Evolutionary conservation across 148 eudicot genomes (phyloP).

Genomic region (Vaccinium myrtillus): DNA sequence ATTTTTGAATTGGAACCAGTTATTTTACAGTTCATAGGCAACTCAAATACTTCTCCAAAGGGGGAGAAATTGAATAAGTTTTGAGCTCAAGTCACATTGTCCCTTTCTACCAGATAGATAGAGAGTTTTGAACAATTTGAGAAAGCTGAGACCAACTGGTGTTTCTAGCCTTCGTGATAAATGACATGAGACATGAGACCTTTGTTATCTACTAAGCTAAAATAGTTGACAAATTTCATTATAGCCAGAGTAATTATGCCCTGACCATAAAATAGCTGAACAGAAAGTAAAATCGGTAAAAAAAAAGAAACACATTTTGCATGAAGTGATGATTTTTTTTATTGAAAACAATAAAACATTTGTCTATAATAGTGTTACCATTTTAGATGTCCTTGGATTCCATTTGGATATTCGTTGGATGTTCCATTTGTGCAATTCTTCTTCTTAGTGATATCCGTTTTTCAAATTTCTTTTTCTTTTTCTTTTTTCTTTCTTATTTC

Average conservation of each 20-base stretch:
- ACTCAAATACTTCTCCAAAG: background rate
- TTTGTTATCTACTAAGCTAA: background rate
- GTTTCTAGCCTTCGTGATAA: background rate
- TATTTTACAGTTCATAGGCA: background rate
- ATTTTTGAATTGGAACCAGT: background rate
- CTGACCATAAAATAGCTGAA: background rate
- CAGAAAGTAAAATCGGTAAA: background rate
- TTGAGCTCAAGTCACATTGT: no score
- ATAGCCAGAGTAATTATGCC: background rate
- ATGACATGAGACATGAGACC: background rate
- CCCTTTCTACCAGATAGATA: background rate
- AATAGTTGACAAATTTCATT: background rate
- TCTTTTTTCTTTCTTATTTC: background rate
- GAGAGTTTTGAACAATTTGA: background rate
- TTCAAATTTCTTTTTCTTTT: background rate
- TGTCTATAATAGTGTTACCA: no score
- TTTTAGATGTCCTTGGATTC: background rate
- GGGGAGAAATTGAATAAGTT: background rate
- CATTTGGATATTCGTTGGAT: background rate
- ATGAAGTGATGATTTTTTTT: background rate
- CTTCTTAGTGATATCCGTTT: background rate
- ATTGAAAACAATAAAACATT: background rate
- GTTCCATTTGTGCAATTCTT: background rate
- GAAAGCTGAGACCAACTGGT: constrained; percentile 6
- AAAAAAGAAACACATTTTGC: background rate